Conservation (phyloP, 176 grass and related monocot genomes). For the Saccharum officinarum region DNA sequence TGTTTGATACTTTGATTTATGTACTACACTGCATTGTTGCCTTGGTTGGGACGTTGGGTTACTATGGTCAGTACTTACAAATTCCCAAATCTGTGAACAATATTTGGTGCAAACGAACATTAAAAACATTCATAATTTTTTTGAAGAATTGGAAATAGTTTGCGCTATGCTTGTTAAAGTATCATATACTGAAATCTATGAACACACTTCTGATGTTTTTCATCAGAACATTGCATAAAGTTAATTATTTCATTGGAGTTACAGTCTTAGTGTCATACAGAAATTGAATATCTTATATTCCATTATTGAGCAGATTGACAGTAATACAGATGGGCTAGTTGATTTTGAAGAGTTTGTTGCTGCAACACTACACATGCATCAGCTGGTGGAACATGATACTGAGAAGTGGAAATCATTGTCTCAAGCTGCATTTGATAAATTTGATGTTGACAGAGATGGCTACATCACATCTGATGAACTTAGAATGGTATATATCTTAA, state of each 20-base stretch:
- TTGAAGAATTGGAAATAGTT: neutral
- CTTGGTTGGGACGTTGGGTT: neutral
- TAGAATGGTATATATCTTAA: slow-evolving; percentile 63
- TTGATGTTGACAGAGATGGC: slow-evolving; percentile 86
- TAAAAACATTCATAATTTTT: neutral
- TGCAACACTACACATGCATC: slow-evolving; percentile 89
- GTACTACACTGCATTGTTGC: neutral
- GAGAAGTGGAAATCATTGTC: slow-evolving; percentile 84
- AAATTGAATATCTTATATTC: neutral
- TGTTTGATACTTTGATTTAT: neutral
- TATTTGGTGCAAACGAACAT: neutral
- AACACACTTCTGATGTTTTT: neutral
- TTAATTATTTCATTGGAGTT: slow-evolving; percentile 21
- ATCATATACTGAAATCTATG: neutral
- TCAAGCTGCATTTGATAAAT: slow-evolving; percentile 86
- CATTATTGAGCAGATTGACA: slow-evolving; percentile 70
- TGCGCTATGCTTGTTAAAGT: neutral
- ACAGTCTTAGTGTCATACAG: neutral
- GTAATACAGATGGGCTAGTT: slow-evolving; percentile 92
- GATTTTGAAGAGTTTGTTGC: slow-evolving; percentile 97
- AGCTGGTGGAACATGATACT: slow-evolving; percentile 79
- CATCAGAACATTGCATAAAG: neutral
- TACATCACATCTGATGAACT: slow-evolving; percentile 96
- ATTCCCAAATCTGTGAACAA: neutral
- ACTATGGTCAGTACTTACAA: neutral